phyloP scores from a whole-genome alignment of 2,329 filamentous ascomycete species.

The Pyrenochaeta sp. region DNA sequence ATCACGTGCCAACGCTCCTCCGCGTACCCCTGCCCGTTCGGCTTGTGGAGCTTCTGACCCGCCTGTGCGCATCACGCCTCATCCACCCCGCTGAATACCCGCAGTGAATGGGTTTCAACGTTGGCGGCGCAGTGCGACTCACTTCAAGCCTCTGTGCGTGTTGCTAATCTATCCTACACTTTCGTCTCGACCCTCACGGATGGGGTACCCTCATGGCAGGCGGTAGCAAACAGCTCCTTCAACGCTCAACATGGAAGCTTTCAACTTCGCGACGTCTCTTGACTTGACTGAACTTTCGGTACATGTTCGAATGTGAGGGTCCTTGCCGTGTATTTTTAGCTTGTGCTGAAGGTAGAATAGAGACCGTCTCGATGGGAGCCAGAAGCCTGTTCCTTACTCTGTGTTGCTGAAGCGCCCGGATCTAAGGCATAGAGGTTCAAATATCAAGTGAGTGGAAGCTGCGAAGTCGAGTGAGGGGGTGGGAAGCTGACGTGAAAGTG shows the following conservation, averaged over 20 bases:
- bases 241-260: conserved; percentile 78
- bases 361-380: conserved; percentile 79
- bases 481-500: conserved; percentile 7
- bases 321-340: not conserved
- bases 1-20: conserved; percentile 28
- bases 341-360: conserved; percentile 54
- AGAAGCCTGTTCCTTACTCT: conserved; percentile 77
- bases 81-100: conserved; percentile 12
- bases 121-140: not conserved
- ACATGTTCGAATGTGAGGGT: conserved; percentile 67
- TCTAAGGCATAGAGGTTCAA: conserved; percentile 86
- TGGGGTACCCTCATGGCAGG: conserved; percentile 32
- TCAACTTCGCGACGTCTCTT: conserved; percentile 92
- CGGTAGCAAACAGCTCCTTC: conserved; percentile 29
- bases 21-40: conserved; percentile 29
- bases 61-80: conserved; percentile 9
- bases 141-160: not conserved
- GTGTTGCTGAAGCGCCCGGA: conserved; percentile 80
- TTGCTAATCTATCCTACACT: not conserved
- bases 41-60: conserved; percentile 2
- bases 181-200: not conserved
- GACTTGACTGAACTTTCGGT: conserved; percentile 75
- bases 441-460: conserved; percentile 67
- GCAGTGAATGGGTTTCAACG: not conserved
- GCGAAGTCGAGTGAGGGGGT: not conserved